phyloP scores from a whole-genome alignment of 192 early-diverging fungal genomes.

The Linnemannia elongata region DNA sequence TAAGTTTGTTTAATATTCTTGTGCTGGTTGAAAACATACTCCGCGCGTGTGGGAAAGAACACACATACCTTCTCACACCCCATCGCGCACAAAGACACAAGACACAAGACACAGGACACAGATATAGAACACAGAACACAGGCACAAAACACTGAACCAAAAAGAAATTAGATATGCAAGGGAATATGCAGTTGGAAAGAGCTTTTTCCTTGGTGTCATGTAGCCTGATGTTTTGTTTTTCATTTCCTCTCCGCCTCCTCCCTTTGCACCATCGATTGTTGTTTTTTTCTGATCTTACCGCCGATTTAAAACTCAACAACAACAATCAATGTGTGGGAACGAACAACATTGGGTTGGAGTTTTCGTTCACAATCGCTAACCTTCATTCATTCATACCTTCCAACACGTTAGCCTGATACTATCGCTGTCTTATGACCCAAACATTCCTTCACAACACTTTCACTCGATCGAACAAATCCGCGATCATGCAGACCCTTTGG shows the following conservation, averaged over 20 bases:
- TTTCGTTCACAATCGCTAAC: no score
- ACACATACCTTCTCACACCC: neutral
- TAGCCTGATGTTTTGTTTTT: neutral
- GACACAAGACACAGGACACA: no score
- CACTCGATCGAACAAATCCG: conserved; percentile 40
- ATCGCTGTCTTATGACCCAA: conserved; percentile 31
- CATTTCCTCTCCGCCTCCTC: neutral
- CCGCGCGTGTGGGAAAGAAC: conserved; percentile 5
- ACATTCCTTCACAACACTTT: conserved; percentile 21
- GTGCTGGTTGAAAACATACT: neutral
- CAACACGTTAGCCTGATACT: conserved; percentile 18
- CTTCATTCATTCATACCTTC: neutral
- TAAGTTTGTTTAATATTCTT: conserved; percentile 13
- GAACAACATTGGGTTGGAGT: neutral
- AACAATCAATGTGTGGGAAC: neutral
- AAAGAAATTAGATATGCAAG: neutral
- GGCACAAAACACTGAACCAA: neutral
- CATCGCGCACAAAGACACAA: neutral
- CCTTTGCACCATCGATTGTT: neutral
- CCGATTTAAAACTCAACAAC: neutral
- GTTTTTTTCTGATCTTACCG: neutral
- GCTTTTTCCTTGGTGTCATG: neutral
- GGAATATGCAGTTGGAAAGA: conserved; percentile 8
- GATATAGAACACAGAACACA: neutral
- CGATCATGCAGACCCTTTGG: conserved; percentile 44